These are phyloP conservation scores for Kodamaea nitidulidarum DNA, from an alignment of 805 yeast genomes.

Conservation along the genomic window DNA sequence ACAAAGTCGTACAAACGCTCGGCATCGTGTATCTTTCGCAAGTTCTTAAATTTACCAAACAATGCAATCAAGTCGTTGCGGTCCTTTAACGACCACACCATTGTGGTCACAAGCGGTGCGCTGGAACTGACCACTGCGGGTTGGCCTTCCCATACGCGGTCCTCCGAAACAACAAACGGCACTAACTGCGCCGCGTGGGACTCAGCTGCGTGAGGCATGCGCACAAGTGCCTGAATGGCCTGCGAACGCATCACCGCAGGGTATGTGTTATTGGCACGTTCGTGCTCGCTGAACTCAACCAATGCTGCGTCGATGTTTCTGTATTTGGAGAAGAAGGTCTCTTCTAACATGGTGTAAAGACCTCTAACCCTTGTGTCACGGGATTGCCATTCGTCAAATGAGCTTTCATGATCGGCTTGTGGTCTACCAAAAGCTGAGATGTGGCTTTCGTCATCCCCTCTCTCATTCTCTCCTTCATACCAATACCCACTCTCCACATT, in stretches of 20 bases:
- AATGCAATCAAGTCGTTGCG: slow-evolving; percentile 56
- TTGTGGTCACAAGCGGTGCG: slow-evolving; percentile 1
- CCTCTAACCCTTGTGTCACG: slow-evolving; percentile 43
- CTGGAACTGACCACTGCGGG: not conserved
- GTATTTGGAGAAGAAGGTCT: slow-evolving; percentile 26
- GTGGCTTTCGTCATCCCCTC: no score
- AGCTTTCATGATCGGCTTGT: slow-evolving; percentile 10
- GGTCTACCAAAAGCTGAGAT: not conserved
- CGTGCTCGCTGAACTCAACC: slow-evolving; percentile 29
- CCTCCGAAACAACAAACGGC: slow-evolving; percentile 49
- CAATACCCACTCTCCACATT: slow-evolving; percentile 11
- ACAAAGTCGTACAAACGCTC: slow-evolving; percentile 52
- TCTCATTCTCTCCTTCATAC: slow-evolving; percentile 1
- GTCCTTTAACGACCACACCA: slow-evolving; percentile 47
- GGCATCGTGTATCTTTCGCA: slow-evolving; percentile 50
- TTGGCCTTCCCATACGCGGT: slow-evolving; percentile 6
- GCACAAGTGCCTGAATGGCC: slow-evolving; percentile 51
- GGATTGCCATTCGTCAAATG: slow-evolving; percentile 37
- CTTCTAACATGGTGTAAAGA: slow-evolving; percentile 28
- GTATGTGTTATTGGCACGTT: slow-evolving; percentile 34
- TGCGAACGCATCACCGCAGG: slow-evolving; percentile 51
- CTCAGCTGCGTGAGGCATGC: slow-evolving; percentile 70
- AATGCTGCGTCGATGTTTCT: slow-evolving; percentile 32
- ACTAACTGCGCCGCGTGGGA: slow-evolving; percentile 51
- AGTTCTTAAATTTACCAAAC: slow-evolving; percentile 60